These are phyloP conservation scores for Phalaenopsis equestris DNA, from an alignment of 106 monocot genomes.

Conservation along the genomic window DNA sequence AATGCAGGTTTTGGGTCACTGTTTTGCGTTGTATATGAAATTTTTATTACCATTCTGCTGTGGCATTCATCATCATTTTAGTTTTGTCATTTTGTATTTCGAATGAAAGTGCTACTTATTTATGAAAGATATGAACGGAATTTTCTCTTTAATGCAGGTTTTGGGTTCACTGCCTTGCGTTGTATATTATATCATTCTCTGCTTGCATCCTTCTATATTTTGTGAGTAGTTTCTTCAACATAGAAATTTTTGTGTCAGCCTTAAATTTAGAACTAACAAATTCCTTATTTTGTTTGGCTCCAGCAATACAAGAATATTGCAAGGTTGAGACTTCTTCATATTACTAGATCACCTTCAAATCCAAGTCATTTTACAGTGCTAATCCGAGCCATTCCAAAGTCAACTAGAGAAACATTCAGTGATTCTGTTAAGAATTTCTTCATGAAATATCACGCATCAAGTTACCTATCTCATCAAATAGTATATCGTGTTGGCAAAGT, in stretches of 20 bases:
- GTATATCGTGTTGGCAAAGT: slow-evolving; percentile 76
- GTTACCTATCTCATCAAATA: slow-evolving; percentile 91
- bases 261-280: not conserved
- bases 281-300: slow-evolving; percentile 11
- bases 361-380: slow-evolving; percentile 90
- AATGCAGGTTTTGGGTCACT: too few relatives aligned
- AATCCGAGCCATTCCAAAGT: slow-evolving; percentile 77
- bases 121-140: not conserved
- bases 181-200: slow-evolving; percentile 53
- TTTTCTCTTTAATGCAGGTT: slow-evolving; percentile 32
- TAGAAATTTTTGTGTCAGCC: not conserved
- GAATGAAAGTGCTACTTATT: not conserved
- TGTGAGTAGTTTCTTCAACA: slow-evolving; percentile 29
- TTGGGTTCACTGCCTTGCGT: slow-evolving; percentile 66
- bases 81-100: not conserved
- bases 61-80: not conserved
- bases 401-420: slow-evolving; percentile 39
- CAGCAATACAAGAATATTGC: slow-evolving; percentile 82
- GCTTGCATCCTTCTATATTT: slow-evolving; percentile 57
- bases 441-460: slow-evolving; percentile 67
- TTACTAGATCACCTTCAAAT: slow-evolving; percentile 46
- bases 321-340: slow-evolving; percentile 60
- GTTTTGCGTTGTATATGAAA: not conserved
- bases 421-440: slow-evolving; percentile 68
- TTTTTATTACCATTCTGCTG: not conserved